Percentiles rank a stretch among this genome's conserved stretches.
Evolutionary conservation across 352 stramenopile species (phyloP).

Genomic region (Phytophthora citrophthora): DNA sequence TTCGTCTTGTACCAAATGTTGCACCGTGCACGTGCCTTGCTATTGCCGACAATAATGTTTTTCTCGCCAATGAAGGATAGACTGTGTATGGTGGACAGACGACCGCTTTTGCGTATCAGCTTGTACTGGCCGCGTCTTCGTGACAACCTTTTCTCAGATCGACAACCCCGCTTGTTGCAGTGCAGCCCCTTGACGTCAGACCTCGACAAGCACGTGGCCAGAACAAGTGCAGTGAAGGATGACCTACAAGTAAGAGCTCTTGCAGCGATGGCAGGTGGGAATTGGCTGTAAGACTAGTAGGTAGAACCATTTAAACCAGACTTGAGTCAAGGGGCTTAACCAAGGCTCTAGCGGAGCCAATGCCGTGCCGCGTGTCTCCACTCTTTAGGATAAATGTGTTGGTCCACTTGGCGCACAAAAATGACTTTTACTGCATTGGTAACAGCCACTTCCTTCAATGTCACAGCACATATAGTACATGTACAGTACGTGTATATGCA

Average conservation of each 20-base stretch:
- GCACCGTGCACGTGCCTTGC: too few relatives aligned
- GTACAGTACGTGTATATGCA: too few relatives aligned
- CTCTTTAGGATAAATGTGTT: neutral
- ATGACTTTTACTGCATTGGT: constrained; percentile 9
- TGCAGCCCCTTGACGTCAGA: neutral
- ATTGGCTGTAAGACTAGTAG: too few relatives aligned
- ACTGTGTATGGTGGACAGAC: constrained; percentile 7
- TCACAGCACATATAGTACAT: neutral
- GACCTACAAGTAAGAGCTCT: neutral
- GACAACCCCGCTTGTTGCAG: neutral
- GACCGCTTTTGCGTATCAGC: neutral
- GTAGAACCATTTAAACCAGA: too few relatives aligned
- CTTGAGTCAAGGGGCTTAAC: too few relatives aligned
- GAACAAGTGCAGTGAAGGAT: neutral
- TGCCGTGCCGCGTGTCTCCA: neutral
- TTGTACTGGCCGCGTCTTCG: neutral
- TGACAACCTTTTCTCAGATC: constrained; percentile 18
- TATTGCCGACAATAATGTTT: too few relatives aligned
- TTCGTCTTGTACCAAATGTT: too few relatives aligned
- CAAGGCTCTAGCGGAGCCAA: neutral
- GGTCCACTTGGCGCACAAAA: constrained; percentile 24
- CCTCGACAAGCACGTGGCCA: neutral
- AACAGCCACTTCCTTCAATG: constrained; percentile 12
- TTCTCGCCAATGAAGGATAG: too few relatives aligned
- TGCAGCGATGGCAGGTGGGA: too few relatives aligned